A percentile compares a stretch with the other conserved stretches of the same genome.
Evolutionary conservation across 2,329 filamentous ascomycete genomes (phyloP).

Genomic region (Domatiomyces catenatus): DNA sequence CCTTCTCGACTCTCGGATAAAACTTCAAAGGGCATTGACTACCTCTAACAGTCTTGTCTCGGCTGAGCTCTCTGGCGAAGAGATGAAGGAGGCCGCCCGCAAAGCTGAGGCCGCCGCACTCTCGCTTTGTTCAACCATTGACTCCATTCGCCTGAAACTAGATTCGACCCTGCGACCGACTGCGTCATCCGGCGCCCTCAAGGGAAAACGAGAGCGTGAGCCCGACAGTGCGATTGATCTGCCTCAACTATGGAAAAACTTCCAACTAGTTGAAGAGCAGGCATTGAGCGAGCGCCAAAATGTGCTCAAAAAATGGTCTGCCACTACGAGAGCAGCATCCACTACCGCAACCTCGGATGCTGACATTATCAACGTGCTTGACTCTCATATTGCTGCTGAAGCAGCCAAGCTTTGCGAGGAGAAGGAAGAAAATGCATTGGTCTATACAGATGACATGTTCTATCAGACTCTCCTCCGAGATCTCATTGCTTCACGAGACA

Average conservation of each 20-base stretch:
- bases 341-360: conserved; percentile 31
- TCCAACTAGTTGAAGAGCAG: conserved; percentile 49
- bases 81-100: conserved; percentile 40
- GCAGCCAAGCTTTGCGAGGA: conserved; percentile 18
- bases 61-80: conserved; percentile 22
- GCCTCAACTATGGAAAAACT: conserved; percentile 55
- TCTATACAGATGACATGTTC: conserved; percentile 91
- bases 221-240: conserved; percentile 40
- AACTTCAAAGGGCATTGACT: conserved; percentile 78
- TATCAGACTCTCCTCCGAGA: conserved; percentile 89
- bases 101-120: conserved; percentile 76
- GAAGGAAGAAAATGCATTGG: conserved; percentile 31
- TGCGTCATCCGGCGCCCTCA: neutral
- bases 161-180: conserved; percentile 19
- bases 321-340: conserved; percentile 48
- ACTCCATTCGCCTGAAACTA: conserved; percentile 27
- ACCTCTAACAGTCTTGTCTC: conserved; percentile 56
- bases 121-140: conserved; percentile 62
- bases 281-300: conserved; percentile 48
- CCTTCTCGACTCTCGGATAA: conserved; percentile 77
- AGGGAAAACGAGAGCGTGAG: conserved; percentile 23
- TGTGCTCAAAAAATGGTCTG: conserved; percentile 79
- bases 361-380: conserved; percentile 29
- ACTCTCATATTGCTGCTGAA: conserved; percentile 30
- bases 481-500: conserved; percentile 65